These are phyloP conservation scores for Scheffersomyces titani DNA, from an alignment of 1,139 yeast genomes.

Conservation along the genomic window DNA sequence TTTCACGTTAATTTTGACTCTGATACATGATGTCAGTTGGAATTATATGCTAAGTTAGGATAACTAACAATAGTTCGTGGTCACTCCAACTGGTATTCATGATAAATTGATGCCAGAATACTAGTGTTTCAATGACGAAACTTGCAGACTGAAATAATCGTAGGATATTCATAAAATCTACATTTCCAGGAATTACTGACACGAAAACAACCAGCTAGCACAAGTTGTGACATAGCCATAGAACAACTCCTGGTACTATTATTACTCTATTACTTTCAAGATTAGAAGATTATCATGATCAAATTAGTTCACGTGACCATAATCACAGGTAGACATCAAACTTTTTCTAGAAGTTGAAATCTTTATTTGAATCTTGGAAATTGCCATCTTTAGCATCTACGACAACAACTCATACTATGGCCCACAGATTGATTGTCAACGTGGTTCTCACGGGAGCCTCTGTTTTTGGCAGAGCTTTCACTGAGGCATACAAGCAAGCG, in stretches of 20 bases:
- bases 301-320: constrained; percentile 1
- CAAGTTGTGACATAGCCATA: not conserved
- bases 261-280: too few species aligned
- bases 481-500: constrained; percentile 97
- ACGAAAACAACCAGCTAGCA: too few species aligned
- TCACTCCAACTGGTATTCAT: not conserved
- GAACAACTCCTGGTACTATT: not conserved
- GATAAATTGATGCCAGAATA: not conserved
- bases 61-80: not conserved
- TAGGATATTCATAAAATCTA: too few species aligned
- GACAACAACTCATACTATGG: constrained; percentile 43
- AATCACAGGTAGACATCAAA: not conserved
- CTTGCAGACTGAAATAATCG: too few species aligned
- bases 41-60: not conserved
- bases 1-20: not conserved
- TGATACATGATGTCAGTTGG: not conserved
- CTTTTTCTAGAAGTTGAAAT: not conserved
- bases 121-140: too few species aligned
- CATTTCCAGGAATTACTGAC: too few species aligned
- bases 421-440: constrained; percentile 87
- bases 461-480: constrained; percentile 92
- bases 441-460: constrained; percentile 93
- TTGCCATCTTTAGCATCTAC: constrained; percentile 1
- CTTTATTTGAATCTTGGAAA: not conserved
- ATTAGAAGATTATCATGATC: too few species aligned